phyloP scores from a whole-genome alignment of 164 flowering plant species.

The Vitis amurensis region DNA sequence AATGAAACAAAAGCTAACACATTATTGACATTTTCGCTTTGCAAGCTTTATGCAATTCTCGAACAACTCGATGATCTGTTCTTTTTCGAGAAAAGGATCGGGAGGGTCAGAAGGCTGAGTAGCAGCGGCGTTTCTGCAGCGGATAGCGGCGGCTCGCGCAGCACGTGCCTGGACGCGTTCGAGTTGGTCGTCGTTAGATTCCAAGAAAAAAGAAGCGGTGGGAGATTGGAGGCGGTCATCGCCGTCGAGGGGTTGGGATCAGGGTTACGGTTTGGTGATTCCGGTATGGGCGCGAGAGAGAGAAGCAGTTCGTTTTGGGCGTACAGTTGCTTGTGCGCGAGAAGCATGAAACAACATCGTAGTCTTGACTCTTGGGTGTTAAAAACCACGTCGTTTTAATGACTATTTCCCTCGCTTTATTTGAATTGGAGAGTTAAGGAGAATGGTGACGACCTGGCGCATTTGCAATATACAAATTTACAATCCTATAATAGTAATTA shows the following conservation, averaged over 20 bases:
- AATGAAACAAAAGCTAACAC: no score
- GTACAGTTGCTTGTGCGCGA: no score
- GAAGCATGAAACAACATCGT: no score
- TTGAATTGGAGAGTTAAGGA: no score
- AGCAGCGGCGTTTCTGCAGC: slow-evolving; percentile 65
- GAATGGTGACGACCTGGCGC: no score
- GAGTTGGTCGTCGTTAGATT: slow-evolving; percentile 83
- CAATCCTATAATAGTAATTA: no score
- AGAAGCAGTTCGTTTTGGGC: no score
- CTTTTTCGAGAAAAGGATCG: slow-evolving; percentile 53
- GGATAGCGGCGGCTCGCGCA: slow-evolving; percentile 81
- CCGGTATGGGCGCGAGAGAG: no score
- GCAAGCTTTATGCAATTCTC: slow-evolving; percentile 94
- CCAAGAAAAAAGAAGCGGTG: slow-evolving; percentile 62
- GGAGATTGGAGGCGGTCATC: slow-evolving; percentile 52
- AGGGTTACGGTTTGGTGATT: slow-evolving; percentile 12
- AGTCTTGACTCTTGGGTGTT: no score
- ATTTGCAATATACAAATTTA: no score
- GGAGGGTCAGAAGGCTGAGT: slow-evolving; percentile 14
- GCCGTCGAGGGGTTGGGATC: slow-evolving; percentile 39
- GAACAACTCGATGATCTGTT: slow-evolving; percentile 76
- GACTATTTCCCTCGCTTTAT: no score
- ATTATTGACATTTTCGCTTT: slow-evolving; percentile 80
- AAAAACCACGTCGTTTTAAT: no score
- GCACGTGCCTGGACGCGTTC: slow-evolving; percentile 94